Base-by-base conservation (phyloP, 495 filamentous ascomycete genomes). In the Neohortaea acidophila region DNA sequence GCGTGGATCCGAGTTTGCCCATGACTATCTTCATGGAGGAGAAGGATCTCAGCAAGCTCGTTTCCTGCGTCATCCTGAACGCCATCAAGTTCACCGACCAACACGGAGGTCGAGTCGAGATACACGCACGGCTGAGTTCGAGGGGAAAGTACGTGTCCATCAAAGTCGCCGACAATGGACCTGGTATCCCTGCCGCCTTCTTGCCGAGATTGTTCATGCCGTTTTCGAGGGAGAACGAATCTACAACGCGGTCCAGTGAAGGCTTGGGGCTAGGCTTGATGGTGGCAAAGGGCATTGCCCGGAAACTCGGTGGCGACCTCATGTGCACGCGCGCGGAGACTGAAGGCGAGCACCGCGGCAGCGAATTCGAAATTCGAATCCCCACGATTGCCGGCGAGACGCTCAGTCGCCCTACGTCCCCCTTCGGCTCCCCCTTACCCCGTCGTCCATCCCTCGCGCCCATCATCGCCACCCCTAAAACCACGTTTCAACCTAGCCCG, bases 51-150 rank as follows among this genome's bases (percentile, higher is more conserved):
- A 70, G 73, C 9, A 84, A 84, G 51, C 53, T 81, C 40, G 68
- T 83, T 2, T 81, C 78, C 7, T 79, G 77, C 41, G 69, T 85
- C 12, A 72, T 83, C 39, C 59, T 81, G 21, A 86, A 85, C 54
- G 81, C 81, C 3, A 68, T 85, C 38, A 86, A 86, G 52, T 86
- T 84, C 48, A 84, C 81, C 0, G 74, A 80, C 42, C 23, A 21
- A 2, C 12, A 14, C 2, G 64, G 62, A 37, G 81, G 81, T 15
- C 63, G 57, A n/a, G 77, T 85, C 35, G 66, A 59, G 1, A 54
- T 85, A 3, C 66, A 51, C 23, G 74, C 72, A 6, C 65, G 59
- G 14, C 54, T 74, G 23, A 67, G 64, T 36, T 39, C 57, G 36
- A 66, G 62, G 39, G 55, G 47, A 42, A 65, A 70, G 42, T 69